Conservation (phyloP, 305 asterid genomes). For the Solanum hybrid region DNA sequence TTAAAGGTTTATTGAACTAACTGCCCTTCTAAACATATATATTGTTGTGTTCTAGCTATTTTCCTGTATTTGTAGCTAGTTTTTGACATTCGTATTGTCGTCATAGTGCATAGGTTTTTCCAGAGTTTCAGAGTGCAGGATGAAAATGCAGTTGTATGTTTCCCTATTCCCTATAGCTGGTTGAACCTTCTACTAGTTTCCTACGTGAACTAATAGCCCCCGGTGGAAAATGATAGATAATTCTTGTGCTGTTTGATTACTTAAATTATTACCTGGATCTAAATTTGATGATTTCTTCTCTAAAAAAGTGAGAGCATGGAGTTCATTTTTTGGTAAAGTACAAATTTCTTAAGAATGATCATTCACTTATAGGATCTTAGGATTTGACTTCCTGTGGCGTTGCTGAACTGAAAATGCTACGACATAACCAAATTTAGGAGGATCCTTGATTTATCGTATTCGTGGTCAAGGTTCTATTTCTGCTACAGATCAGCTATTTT, state of each 20-base stretch:
- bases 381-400: not conserved
- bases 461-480: not conserved
- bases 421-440: not conserved
- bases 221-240: not conserved
- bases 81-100: not conserved
- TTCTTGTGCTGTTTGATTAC: not conserved
- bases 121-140: not conserved
- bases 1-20: conserved; percentile 51
- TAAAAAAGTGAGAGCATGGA: not conserved
- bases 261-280: not conserved
- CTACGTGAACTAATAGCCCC: not conserved
- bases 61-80: not conserved
- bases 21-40: conserved; percentile 8
- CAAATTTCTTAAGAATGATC: not conserved
- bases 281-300: not conserved
- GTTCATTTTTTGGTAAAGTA: not conserved
- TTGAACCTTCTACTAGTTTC: not conserved
- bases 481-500: not conserved
- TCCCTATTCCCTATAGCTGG: not conserved
- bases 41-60: not conserved
- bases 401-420: not conserved
- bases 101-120: not conserved
- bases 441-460: not conserved
- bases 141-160: not conserved
- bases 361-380: not conserved